phyloP scores from a whole-genome alignment of 2,329 filamentous ascomycete species.

The Fusarium nanum region DNA sequence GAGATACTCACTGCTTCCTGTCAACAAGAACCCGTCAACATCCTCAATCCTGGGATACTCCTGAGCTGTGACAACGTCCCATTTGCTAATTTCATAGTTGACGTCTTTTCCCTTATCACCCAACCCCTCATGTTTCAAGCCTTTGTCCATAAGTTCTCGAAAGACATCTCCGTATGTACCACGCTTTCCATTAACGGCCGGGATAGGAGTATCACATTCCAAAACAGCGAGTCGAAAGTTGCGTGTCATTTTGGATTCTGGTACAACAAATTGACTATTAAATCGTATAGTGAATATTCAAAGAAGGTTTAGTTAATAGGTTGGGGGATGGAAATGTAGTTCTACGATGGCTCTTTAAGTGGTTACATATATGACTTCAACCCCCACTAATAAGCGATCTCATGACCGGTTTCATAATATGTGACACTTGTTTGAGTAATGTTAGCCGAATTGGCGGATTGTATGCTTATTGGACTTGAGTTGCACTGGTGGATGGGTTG shows the following conservation, averaged over 20 bases:
- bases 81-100: slow-evolving; percentile 45
- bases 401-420: slow-evolving; percentile 18
- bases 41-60: slow-evolving; percentile 45
- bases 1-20: slow-evolving; percentile 50
- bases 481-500: slow-evolving; percentile 28
- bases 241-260: slow-evolving; percentile 32
- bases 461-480: slow-evolving; percentile 37
- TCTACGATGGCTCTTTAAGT: neutral
- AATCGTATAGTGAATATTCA: neutral
- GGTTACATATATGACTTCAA: neutral
- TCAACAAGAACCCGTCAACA: slow-evolving; percentile 49
- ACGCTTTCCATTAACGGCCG: slow-evolving; percentile 41
- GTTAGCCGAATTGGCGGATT: slow-evolving; percentile 37
- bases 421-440: slow-evolving; percentile 14
- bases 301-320: neutral
- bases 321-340: neutral
- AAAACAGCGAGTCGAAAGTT: slow-evolving; percentile 46
- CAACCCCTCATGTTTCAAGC: slow-evolving; percentile 37
- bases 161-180: slow-evolving; percentile 51
- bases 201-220: slow-evolving; percentile 51
- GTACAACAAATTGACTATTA: neutral
- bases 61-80: slow-evolving; percentile 48
- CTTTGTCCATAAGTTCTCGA: slow-evolving; percentile 44
- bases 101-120: slow-evolving; percentile 33
- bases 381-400: slow-evolving; percentile 3